Evolutionary conservation across 192 early-diverging fungal species (phyloP), one percentile per base, ranked within the genome.

Genomic region (Phlyctochytrium arcticum): DNA sequence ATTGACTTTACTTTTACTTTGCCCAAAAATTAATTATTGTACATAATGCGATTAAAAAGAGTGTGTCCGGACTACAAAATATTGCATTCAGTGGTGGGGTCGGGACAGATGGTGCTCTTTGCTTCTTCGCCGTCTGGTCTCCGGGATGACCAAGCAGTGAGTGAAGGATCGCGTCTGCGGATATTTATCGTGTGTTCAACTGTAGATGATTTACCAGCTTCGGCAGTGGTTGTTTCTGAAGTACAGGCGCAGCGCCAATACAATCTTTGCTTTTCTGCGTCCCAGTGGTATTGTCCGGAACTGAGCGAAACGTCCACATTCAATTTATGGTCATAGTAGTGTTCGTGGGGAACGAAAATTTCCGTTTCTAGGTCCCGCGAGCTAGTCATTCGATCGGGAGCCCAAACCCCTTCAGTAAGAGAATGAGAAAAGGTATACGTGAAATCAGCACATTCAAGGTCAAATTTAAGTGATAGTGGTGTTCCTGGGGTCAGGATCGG

Each of bases 401-500:
- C 39, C 39, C 39, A 44, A 19, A 44, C 15, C 15, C 39, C 39
- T n/a, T 12, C 12, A n/a, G 39, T n/a, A 12, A 44, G 39, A 42
- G 7, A 32, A 44, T 76, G 73, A 5, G 21, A 48, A 46, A 72
- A 77, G 2, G 51, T 64, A 48, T 39, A 74, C 19, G 50, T 60
- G 59, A 77, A 76, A 50, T 33, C 15, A 7, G 17, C 48, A 23
- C 26, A 49, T 23, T 36, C 36, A 33, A 72, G 31, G 21, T 76
- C 64, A 50, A 77, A 77, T 3, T 35, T 6, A 24, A 72, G 27
- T 5, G 27, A 34, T 19, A 48, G 30, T 10, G 73, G 68, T 0
- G 51, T 57, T 23, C 76, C 76, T 17, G 73, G 73, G 10, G 54
- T 61, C 15, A 60, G 26, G 10, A 71, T 42, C 15, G 76, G 69